Evolutionary conservation across 2,329 filamentous ascomycete species (phyloP).

Genomic region (Neonectria faginata): DNA sequence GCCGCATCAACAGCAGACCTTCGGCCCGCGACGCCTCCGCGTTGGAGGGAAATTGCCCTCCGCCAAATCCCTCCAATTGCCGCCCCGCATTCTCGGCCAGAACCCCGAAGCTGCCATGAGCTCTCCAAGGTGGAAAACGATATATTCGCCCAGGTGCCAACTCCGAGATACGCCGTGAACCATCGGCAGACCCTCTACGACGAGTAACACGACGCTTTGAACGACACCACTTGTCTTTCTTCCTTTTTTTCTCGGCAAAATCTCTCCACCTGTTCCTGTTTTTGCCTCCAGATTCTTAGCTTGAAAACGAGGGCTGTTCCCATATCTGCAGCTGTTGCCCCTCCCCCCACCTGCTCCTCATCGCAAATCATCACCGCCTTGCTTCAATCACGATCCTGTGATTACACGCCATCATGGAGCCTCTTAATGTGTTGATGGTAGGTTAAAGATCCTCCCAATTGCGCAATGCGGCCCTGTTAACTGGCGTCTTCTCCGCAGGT

Average conservation of each 20-base stretch:
- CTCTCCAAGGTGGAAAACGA: conserved; percentile 19
- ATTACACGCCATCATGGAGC: conserved; percentile 58
- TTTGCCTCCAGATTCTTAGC: neutral
- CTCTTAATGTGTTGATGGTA: conserved; percentile 77
- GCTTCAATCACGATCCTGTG: conserved; percentile 8
- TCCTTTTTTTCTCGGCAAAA: conserved; percentile 4
- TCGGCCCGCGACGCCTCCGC: conserved; percentile 24
- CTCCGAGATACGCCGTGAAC: conserved; percentile 26
- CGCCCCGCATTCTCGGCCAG: conserved; percentile 40
- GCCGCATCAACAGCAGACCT: conserved; percentile 34
- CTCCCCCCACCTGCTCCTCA: conserved; percentile 36
- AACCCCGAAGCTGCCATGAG: conserved; percentile 40
- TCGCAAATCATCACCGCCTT: conserved; percentile 4
- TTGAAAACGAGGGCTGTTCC: neutral
- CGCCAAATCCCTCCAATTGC: conserved; percentile 47
- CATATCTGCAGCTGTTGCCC: conserved; percentile 32
- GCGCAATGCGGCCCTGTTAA: conserved; percentile 13
- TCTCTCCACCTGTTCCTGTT: conserved; percentile 10
- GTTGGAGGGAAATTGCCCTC: conserved; percentile 41
- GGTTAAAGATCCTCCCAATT: conserved; percentile 35
- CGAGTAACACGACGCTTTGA: neutral
- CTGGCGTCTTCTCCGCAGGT: conserved; percentile 62
- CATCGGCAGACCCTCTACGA: neutral
- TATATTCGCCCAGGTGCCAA: conserved; percentile 23
- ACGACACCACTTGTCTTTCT: conserved; percentile 13